A percentile compares a stretch with the other conserved stretches of the same genome.
Evolutionary conservation across 129 eudicot species (phyloP).

Genomic region (Helianthus annuus): HanXRQr2.0-SUNRISE NC_035437.2:64995858-64996357

Average conservation of each 20-base stretch:
- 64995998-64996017: constrained; percentile 98
- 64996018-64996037: constrained; percentile 98
- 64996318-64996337: too few relatives aligned
- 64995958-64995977: constrained; percentile 38
- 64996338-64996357: too few relatives aligned
- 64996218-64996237: too few relatives aligned
- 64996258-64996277: too few relatives aligned
- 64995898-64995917: constrained; percentile 96
- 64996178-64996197: too few relatives aligned
- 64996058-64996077: constrained; percentile 99
- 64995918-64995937: constrained; percentile 99
- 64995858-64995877: not conserved
- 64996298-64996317: too few relatives aligned
- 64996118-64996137: constrained; percentile 99
- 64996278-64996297: too few relatives aligned
- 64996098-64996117: constrained; percentile 94
- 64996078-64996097: constrained; percentile 95
- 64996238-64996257: too few relatives aligned
- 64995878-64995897: constrained; percentile 95
- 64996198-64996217: too few relatives aligned
- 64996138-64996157: constrained; percentile 51
- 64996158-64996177: too few relatives aligned
- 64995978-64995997: constrained; percentile 52
- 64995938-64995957: constrained; percentile 98
- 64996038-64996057: constrained; percentile 95